A percentile compares a stretch with the other conserved stretches of the same genome.
Evolutionary conservation across 768 basidiomycete genomes (phyloP).

Genomic region (Lepiota venenata): DNA sequence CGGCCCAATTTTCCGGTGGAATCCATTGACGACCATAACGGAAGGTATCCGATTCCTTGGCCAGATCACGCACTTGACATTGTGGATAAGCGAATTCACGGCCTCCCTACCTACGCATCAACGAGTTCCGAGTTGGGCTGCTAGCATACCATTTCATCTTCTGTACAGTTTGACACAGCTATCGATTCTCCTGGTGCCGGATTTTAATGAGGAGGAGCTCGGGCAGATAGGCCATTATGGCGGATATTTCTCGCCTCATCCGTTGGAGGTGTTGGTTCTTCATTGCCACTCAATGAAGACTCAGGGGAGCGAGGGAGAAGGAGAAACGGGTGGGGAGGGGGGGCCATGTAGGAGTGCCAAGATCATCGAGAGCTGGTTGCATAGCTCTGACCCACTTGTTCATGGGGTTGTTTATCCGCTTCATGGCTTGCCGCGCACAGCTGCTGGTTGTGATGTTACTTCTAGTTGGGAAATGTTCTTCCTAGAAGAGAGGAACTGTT

Average conservation of each 20-base stretch:
- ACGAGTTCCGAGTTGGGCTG: conserved; percentile 22
- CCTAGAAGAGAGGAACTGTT: neutral
- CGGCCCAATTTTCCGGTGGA: conserved; percentile 29
- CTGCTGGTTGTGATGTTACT: neutral
- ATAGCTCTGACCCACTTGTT: neutral
- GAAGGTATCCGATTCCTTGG: conserved; percentile 30
- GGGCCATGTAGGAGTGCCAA: neutral
- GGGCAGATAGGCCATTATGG: conserved; percentile 3
- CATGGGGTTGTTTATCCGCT: neutral
- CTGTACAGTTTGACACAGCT: conserved; percentile 31
- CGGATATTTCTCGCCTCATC: neutral
- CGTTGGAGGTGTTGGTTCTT: neutral
- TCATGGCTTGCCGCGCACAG: neutral
- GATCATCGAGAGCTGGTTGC: neutral
- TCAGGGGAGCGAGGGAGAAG: no score
- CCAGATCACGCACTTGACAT: conserved; percentile 33
- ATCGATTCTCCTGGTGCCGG: conserved; percentile 23
- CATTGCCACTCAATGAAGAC: no score
- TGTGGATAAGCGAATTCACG: conserved; percentile 24
- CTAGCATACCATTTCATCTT: conserved; percentile 26
- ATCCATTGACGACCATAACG: conserved; percentile 23
- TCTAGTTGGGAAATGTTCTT: neutral
- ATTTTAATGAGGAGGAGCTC: neutral
- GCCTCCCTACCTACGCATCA: neutral
- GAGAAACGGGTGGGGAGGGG: no score